These are phyloP conservation scores for Aspergillus carbonarius DNA, from an alignment of 2,329 filamentous ascomycete genomes.

Conservation along the genomic window DNA sequence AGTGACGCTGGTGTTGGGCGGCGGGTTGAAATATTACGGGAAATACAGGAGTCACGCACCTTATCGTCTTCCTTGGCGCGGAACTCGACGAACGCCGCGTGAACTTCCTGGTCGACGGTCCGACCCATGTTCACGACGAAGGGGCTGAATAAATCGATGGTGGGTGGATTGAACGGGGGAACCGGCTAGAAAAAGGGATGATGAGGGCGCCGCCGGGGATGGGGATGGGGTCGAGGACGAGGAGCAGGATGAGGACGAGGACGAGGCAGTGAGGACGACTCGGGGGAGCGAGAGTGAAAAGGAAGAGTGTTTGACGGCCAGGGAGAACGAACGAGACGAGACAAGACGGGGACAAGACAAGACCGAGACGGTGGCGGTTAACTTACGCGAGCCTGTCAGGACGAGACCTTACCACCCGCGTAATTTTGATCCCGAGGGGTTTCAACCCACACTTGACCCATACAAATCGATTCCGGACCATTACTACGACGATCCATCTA, in stretches of 20 bases:
- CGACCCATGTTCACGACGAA: conserved; percentile 47
- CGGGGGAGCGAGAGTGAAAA: conserved; percentile 18
- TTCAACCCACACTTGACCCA: not conserved
- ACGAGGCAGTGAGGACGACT: conserved; percentile 14
- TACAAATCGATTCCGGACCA: not conserved
- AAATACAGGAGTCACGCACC: conserved; percentile 44
- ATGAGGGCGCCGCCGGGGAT: conserved; percentile 6
- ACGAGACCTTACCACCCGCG: conserved; percentile 21
- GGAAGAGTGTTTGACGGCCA: conserved; percentile 15
- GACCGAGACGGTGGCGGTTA: conserved; percentile 24
- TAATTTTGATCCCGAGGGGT: conserved; percentile 21
- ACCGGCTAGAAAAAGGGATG: conserved; percentile 16
- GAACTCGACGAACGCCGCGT: conserved; percentile 55
- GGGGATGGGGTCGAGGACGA: conserved; percentile 15
- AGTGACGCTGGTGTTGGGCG: conserved; percentile 27
- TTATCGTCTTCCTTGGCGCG: conserved; percentile 55
- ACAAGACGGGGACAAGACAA: conserved; percentile 26
- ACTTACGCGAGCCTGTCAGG: conserved; percentile 28
- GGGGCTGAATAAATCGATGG: conserved; percentile 26
- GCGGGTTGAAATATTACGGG: conserved; percentile 39
- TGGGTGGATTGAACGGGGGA: conserved; percentile 14
- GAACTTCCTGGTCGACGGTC: conserved; percentile 53
- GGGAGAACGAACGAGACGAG: conserved; percentile 19
- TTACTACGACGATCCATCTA: not conserved
- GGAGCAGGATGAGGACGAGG: conserved; percentile 14